These are phyloP conservation scores for Citrullus amarus DNA, from an alignment of 306 rosid species.

Conservation along the genomic window DNA sequence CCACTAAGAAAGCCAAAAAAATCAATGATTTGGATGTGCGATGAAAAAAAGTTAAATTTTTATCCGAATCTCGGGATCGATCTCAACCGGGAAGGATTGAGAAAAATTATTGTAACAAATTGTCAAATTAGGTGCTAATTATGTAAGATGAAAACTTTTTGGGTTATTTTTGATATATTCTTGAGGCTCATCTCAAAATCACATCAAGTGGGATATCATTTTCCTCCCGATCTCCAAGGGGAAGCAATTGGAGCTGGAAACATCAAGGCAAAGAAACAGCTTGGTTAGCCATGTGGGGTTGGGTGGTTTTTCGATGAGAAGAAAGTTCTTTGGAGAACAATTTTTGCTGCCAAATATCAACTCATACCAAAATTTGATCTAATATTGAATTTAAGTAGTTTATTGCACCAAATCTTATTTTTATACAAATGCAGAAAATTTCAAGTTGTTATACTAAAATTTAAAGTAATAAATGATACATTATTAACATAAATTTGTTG, in stretches of 20 bases:
- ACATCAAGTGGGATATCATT: background rate
- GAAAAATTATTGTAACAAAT: too few relatives aligned
- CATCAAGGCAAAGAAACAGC: background rate
- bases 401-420: background rate
- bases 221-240: background rate
- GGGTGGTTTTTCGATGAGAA: too few relatives aligned
- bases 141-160: too few relatives aligned
- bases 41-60: too few relatives aligned
- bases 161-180: too few relatives aligned
- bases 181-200: too few relatives aligned
- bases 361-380: background rate
- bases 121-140: too few relatives aligned
- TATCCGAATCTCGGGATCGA: too few relatives aligned
- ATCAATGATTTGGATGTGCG: too few relatives aligned
- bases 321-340: background rate
- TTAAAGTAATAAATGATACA: background rate
- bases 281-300: background rate
- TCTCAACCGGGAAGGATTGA: too few relatives aligned
- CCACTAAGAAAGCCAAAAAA: too few relatives aligned
- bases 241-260: background rate
- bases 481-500: background rate
- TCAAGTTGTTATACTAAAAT: background rate
- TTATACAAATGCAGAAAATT: background rate
- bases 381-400: background rate
- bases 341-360: background rate